A percentile compares a stretch with the other conserved stretches of the same genome.
phyloP scores from a whole-genome alignment of 257 asterid genomes.

The Misopates orontium region DNA sequence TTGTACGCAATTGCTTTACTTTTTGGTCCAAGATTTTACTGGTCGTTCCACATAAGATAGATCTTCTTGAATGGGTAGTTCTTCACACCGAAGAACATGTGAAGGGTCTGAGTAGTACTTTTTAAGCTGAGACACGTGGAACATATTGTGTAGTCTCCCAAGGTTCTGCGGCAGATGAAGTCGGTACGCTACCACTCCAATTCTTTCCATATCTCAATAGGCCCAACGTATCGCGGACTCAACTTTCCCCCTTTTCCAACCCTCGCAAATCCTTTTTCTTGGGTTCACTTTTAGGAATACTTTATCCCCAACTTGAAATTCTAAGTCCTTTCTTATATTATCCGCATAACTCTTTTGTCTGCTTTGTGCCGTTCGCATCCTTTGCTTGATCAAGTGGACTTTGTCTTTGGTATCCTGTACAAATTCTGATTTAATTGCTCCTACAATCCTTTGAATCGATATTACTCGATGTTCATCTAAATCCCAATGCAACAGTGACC shows the following conservation, averaged over 20 bases:
- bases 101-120: background rate
- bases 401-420: background rate
- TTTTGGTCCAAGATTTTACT: background rate
- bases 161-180: background rate
- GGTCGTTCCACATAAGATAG: background rate
- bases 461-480: background rate
- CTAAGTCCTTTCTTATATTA: background rate
- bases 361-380: background rate
- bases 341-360: background rate
- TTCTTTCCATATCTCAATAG: background rate
- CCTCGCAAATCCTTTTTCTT: background rate
- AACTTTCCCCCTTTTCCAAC: background rate
- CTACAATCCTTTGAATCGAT: too few species aligned
- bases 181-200: background rate
- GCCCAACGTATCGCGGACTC: background rate
- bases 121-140: background rate
- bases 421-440: too few species aligned
- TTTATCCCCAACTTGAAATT: background rate
- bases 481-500: background rate
- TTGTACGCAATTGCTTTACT: background rate
- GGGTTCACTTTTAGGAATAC: background rate
- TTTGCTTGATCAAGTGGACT: background rate
- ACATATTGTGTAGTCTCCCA: background rate
- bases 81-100: background rate
- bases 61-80: background rate